phyloP scores from a whole-genome alignment of 106 monocot genomes.

The Acorus calamus region DNA sequence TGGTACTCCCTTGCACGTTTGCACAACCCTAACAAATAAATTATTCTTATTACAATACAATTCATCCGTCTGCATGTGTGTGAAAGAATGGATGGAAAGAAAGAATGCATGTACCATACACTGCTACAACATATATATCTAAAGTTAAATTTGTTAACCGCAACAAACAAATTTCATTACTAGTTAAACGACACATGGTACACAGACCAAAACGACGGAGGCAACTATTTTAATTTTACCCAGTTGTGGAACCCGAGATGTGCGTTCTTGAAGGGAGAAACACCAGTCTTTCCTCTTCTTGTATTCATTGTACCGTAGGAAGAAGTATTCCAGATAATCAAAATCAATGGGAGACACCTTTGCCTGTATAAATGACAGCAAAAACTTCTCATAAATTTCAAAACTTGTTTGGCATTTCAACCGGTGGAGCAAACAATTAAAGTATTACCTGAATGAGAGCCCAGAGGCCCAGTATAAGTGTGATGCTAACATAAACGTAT shows the following conservation, averaged over 20 bases:
- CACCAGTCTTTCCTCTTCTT: constrained; percentile 71
- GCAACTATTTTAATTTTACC: neutral
- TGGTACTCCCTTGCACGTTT: no score
- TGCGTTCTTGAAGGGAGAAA: constrained; percentile 34
- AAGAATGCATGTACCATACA: no score
- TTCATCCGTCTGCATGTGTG: no score
- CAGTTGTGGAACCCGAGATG: constrained; percentile 11
- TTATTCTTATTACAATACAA: no score
- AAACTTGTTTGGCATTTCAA: neutral
- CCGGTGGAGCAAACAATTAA: neutral
- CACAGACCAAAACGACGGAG: neutral
- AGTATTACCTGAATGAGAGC: constrained; percentile 79
- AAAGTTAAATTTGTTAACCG: no score
- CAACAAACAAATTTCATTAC: no score
- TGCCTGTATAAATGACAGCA: constrained; percentile 35
- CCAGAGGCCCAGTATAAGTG: constrained; percentile 96
- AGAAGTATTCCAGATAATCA: constrained; percentile 84
- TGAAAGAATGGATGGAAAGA: no score
- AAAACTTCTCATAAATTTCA: neutral
- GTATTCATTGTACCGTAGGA: constrained; percentile 72
- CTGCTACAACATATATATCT: no score
- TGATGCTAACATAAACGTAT: constrained; percentile 62
- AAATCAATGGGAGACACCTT: constrained; percentile 84
- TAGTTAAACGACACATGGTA: no score
- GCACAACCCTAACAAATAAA: no score